These are phyloP conservation scores for Golubevia pallescens DNA, from an alignment of 1,284 basidiomycete species.

Conservation along the genomic window DNA sequence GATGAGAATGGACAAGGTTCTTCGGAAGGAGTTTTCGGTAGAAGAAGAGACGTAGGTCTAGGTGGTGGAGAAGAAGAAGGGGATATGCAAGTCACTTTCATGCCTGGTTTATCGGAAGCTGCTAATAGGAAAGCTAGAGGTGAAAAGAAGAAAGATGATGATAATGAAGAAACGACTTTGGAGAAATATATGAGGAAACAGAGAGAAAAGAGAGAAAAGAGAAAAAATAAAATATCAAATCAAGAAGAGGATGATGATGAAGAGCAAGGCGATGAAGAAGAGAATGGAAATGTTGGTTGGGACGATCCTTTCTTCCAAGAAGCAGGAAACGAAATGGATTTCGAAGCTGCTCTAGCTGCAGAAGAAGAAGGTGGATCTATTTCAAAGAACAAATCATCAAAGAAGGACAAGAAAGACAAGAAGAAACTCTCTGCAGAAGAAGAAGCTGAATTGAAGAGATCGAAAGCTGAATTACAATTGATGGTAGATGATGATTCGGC, in stretches of 20 bases:
- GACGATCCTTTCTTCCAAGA: slow-evolving; percentile 73
- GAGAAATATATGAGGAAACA: slow-evolving; percentile 62
- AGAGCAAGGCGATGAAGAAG: slow-evolving; percentile 11
- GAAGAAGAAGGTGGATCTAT: slow-evolving; percentile 77
- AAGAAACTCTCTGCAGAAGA: slow-evolving; percentile 10
- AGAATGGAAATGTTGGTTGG: slow-evolving; percentile 23
- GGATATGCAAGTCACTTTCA: slow-evolving; percentile 62
- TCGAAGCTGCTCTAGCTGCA: slow-evolving; percentile 49
- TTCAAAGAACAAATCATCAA: not conserved
- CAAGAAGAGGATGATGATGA: slow-evolving; percentile 8
- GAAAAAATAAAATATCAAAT: slow-evolving; percentile 19
- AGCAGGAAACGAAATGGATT: slow-evolving; percentile 43
- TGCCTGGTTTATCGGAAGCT: slow-evolving; percentile 51
- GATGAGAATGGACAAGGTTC: slow-evolving; percentile 7
- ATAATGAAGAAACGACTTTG: slow-evolving; percentile 54
- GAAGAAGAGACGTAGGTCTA: slow-evolving; percentile 1
- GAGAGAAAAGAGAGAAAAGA: slow-evolving; percentile 54
- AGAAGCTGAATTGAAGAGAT: slow-evolving; percentile 17
- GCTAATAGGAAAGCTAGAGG: slow-evolving; percentile 28
- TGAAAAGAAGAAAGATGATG: slow-evolving; percentile 11
- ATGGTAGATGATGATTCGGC: slow-evolving; percentile 34
- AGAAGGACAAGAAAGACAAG: slow-evolving; percentile 13
- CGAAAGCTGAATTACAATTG: slow-evolving; percentile 21
- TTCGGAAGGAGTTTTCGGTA: slow-evolving; percentile 9
- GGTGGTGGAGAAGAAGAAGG: slow-evolving; percentile 14